Conservation (phyloP, 148 eudicot species). For the Nepenthes gracilis region DNA sequence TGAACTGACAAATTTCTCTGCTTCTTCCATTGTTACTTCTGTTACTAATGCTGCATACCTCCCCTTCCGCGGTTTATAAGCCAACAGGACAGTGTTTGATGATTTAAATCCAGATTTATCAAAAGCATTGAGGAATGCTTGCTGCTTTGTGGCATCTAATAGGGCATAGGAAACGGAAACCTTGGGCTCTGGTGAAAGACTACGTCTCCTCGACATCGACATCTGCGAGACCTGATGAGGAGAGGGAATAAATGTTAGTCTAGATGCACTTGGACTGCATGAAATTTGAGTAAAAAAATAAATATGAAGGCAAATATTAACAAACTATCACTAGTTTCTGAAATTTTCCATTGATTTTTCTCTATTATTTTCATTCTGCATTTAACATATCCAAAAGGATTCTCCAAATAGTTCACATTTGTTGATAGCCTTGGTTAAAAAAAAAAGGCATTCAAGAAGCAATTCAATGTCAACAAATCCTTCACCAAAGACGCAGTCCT, state of each 20-base stretch:
- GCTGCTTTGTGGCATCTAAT: constrained; percentile 60
- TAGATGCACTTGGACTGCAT: no score
- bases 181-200: constrained; percentile 25
- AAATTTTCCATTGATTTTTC: no score
- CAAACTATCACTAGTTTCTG: no score
- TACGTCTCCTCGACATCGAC: constrained; percentile 48
- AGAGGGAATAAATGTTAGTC: not conserved
- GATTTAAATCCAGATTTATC: constrained; percentile 63
- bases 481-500: not conserved
- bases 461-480: no score
- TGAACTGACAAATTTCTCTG: constrained; percentile 60
- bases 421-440: no score
- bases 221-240: constrained; percentile 57
- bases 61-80: constrained; percentile 71
- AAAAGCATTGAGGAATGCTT: constrained; percentile 47
- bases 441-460: no score
- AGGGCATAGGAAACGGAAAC: constrained; percentile 61
- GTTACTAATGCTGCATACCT: constrained; percentile 49
- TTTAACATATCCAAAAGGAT: no score
- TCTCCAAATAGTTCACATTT: no score
- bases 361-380: no score
- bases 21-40: constrained; percentile 45
- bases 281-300: no score
- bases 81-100: constrained; percentile 42
- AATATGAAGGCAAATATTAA: no score